phyloP scores from a whole-genome alignment of 805 yeast genomes.

The Groenewaldozyma tartarivorans region DNA sequence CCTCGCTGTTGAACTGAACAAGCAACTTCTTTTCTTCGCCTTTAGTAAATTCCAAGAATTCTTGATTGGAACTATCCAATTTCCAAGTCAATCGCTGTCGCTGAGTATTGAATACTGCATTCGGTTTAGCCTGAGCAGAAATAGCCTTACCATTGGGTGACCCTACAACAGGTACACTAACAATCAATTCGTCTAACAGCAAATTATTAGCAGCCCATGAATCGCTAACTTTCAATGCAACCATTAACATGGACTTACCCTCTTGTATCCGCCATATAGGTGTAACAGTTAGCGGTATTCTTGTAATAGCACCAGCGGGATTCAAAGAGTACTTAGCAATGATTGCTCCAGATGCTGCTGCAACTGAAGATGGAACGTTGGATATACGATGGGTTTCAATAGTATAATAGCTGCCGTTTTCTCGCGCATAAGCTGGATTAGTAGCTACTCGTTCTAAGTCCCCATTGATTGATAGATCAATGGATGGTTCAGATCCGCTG shows the following conservation, averaged over 20 bases:
- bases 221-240: conserved; percentile 53
- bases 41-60: conserved; percentile 29
- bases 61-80: conserved; percentile 24
- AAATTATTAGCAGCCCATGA: conserved; percentile 29
- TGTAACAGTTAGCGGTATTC: conserved; percentile 53
- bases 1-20: conserved; percentile 72
- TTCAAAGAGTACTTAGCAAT: conserved; percentile 59
- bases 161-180: conserved; percentile 54
- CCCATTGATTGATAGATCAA: conserved; percentile 5
- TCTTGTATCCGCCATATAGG: conserved; percentile 89
- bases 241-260: conserved; percentile 75
- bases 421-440: conserved; percentile 46
- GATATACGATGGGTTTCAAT: conserved; percentile 20
- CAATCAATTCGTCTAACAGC: conserved; percentile 46
- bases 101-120: conserved; percentile 83
- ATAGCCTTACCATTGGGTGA: conserved; percentile 35
- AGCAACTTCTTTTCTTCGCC: conserved; percentile 57
- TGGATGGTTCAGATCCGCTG: conserved; percentile 20
- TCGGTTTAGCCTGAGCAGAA: conserved; percentile 81
- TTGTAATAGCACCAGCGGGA: conserved; percentile 30
- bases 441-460: conserved; percentile 38
- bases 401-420: conserved; percentile 4
- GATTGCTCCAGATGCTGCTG: conserved; percentile 36
- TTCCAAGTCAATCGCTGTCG: conserved; percentile 84
- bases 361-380: conserved; percentile 7